A percentile compares a stretch with the other conserved stretches of the same genome.
These are phyloP conservation scores for Neonectria hederae DNA, from an alignment of 2,329 filamentous ascomycete species.

Conservation along the genomic window DNA sequence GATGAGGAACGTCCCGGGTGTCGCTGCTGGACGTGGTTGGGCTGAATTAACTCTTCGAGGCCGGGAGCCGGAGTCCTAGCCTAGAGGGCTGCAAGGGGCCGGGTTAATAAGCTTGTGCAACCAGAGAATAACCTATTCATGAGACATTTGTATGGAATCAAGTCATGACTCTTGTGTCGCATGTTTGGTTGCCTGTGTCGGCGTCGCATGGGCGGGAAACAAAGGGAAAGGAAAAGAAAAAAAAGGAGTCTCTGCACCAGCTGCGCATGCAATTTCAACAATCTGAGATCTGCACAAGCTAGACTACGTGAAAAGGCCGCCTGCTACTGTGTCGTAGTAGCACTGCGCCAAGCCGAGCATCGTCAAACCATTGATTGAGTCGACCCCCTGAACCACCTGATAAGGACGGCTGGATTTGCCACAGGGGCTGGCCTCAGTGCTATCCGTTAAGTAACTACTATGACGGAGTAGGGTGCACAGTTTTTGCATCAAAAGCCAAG, in stretches of 20 bases:
- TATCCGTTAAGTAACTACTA: no score
- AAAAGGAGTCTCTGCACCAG: neutral
- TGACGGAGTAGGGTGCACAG: no score
- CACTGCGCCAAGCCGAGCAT: neutral
- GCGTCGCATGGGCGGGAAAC: neutral
- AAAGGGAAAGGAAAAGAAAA: no score
- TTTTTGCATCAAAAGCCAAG: neutral
- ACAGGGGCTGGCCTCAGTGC: neutral
- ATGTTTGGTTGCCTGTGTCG: no score
- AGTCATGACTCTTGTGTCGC: neutral
- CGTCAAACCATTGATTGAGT: neutral
- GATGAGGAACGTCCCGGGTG: neutral
- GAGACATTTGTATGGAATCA: no score
- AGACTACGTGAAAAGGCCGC: neutral
- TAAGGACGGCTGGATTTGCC: neutral
- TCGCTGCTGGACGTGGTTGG: constrained; percentile 5
- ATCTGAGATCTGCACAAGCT: neutral
- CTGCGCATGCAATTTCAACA: constrained; percentile 8
- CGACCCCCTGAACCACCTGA: constrained; percentile 19
- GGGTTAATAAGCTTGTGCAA: no score
- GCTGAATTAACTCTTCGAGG: neutral
- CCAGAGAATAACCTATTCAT: neutral
- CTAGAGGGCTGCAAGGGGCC: neutral
- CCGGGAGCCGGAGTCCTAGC: neutral
- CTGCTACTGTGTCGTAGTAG: no score